These are phyloP conservation scores for Peribolospora kevripleyi DNA, from an alignment of 768 basidiomycete species.

Conservation along the genomic window DNA sequence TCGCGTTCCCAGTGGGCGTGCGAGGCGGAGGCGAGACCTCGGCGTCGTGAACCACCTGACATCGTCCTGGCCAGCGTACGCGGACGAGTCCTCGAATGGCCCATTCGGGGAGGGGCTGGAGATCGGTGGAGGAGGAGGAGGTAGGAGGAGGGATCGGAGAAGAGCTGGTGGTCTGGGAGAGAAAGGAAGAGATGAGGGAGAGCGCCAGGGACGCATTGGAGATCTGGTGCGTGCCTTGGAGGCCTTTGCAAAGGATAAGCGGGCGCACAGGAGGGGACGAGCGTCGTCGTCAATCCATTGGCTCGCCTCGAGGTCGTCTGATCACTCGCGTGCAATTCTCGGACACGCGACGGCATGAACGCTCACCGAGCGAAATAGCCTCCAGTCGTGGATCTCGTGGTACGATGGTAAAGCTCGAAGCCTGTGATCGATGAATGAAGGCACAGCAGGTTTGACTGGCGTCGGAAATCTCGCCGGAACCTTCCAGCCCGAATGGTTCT, in stretches of 20 bases:
- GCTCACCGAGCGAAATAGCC: constrained; percentile 36
- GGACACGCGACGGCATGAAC: not conserved
- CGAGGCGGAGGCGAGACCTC: constrained; percentile 1
- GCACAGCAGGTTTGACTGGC: not conserved
- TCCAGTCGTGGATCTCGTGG: constrained; percentile 29
- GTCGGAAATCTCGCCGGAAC: not conserved
- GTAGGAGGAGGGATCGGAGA: not conserved
- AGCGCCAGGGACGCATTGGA: constrained; percentile 74
- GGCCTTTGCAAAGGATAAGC: constrained; percentile 28
- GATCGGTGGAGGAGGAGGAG: constrained; percentile 4
- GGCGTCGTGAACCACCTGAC: constrained; percentile 56
- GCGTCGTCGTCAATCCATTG: constrained; percentile 1
- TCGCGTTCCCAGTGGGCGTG: constrained; percentile 8
- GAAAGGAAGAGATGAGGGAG: constrained; percentile 40
- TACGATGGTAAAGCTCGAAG: constrained; percentile 43
- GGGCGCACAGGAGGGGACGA: not conserved
- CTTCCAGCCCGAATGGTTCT: no score
- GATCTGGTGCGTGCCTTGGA: constrained; percentile 62
- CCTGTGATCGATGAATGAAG: constrained; percentile 21
- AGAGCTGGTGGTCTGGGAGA: not conserved
- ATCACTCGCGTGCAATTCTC: no score
- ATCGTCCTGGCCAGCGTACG: constrained; percentile 80
- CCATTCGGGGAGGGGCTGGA: constrained; percentile 25
- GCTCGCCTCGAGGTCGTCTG: no score
- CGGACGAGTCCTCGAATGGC: constrained; percentile 40